Evolutionary conservation across 2,329 filamentous ascomycete genomes (phyloP).

Genomic region (Pseudogymnoascus sp.): DNA sequence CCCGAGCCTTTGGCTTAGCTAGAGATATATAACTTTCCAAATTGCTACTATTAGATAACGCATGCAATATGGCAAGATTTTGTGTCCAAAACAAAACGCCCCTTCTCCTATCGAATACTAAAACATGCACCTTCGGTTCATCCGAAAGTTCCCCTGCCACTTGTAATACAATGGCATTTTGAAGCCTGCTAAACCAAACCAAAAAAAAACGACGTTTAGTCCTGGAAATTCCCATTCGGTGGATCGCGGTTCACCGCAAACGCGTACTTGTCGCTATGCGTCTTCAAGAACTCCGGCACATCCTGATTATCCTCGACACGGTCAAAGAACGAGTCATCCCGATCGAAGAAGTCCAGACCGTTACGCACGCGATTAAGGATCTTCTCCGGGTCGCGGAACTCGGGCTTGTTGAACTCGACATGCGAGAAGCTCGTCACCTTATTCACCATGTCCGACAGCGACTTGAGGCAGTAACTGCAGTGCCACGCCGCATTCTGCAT

Average conservation of each 20-base stretch:
- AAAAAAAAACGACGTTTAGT: slow-evolving; percentile 12
- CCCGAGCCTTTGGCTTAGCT: background rate
- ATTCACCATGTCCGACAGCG: slow-evolving; percentile 33
- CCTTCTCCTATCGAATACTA: background rate
- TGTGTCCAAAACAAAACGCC: background rate
- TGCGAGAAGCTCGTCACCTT: slow-evolving; percentile 40
- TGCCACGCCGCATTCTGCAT: slow-evolving; percentile 38
- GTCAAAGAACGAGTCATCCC: slow-evolving; percentile 30
- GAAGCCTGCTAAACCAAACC: background rate
- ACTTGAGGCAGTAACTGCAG: slow-evolving; percentile 39
- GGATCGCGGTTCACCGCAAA: slow-evolving; percentile 23
- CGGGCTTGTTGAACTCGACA: slow-evolving; percentile 31
- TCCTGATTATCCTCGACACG: slow-evolving; percentile 35
- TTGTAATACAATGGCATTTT: background rate
- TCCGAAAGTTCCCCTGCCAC: background rate
- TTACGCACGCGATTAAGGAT: slow-evolving; percentile 36
- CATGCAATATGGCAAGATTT: background rate
- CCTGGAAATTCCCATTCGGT: slow-evolving; percentile 21
- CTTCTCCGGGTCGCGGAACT: slow-evolving; percentile 33
- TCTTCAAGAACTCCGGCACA: slow-evolving; percentile 35
- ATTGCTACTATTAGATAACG: background rate
- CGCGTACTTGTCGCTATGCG: slow-evolving; percentile 17
- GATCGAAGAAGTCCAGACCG: slow-evolving; percentile 37
- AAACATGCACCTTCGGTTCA: background rate
- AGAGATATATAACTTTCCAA: background rate